Evolutionary conservation across 2,329 filamentous ascomycete genomes (phyloP).

Genomic region (Cytospora mali): DNA sequence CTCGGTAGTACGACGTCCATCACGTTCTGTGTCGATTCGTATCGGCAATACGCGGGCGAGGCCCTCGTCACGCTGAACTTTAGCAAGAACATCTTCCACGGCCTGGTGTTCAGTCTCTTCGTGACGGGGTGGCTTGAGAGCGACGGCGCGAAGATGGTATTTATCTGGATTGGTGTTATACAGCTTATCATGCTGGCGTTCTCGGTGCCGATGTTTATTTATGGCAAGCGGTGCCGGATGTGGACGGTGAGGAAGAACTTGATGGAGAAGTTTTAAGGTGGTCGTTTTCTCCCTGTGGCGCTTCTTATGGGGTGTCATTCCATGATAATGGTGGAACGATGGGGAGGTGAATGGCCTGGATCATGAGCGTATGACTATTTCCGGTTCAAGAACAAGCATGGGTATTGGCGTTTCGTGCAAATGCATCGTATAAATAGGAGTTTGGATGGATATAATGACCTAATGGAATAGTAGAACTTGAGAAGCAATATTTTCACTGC

Average conservation of each 20-base stretch:
- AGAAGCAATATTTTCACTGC: background rate
- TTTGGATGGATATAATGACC: background rate
- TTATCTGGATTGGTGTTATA: slow-evolving; percentile 81
- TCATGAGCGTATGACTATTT: background rate
- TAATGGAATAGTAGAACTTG: background rate
- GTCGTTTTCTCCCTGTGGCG: background rate
- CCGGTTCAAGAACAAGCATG: background rate
- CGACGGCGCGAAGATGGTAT: slow-evolving; percentile 77
- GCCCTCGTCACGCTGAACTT: slow-evolving; percentile 94
- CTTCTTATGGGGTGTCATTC: background rate
- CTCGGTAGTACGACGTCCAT: slow-evolving; percentile 89
- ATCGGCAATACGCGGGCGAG: slow-evolving; percentile 90
- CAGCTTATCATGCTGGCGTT: slow-evolving; percentile 74
- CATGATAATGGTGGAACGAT: background rate
- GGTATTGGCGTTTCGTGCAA: background rate
- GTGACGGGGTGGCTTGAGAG: slow-evolving; percentile 79
- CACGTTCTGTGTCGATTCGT: slow-evolving; percentile 92
- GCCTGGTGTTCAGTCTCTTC: slow-evolving; percentile 85
- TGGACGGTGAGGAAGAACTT: slow-evolving; percentile 88
- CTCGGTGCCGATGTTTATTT: slow-evolving; percentile 92
- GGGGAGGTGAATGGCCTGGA: background rate
- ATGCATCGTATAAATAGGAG: background rate
- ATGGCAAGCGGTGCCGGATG: slow-evolving; percentile 86
- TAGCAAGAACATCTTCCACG: slow-evolving; percentile 90
- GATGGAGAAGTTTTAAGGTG: slow-evolving; percentile 70